A percentile compares a stretch with the other conserved stretches of the same genome.
phyloP scores from a whole-genome alignment of 2,329 filamentous ascomycete genomes.

The Calonectria hawksworthii region DNA sequence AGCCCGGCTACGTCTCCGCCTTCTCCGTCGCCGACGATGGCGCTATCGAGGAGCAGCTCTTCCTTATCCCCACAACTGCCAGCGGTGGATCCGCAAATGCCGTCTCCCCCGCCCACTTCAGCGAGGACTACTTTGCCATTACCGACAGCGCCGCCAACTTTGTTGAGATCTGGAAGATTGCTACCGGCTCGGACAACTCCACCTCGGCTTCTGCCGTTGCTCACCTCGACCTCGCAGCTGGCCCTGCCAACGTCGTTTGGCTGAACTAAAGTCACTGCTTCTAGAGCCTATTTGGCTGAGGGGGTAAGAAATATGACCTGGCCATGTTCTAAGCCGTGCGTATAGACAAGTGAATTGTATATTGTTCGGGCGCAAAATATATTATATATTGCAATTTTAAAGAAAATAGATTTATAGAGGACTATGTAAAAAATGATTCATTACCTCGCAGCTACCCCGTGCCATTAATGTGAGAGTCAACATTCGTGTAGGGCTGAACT shows the following conservation, averaged over 20 bases:
- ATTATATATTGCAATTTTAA: background rate
- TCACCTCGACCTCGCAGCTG: conserved; percentile 1
- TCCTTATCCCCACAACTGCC: conserved; percentile 19
- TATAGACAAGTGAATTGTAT: background rate
- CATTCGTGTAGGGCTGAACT: too few species aligned
- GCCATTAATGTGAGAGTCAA: too few species aligned
- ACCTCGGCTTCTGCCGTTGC: conserved; percentile 7
- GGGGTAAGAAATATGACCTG: background rate
- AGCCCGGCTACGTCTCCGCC: conserved; percentile 9
- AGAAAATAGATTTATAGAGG: background rate
- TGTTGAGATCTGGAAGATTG: conserved; percentile 21
- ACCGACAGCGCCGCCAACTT: conserved; percentile 27
- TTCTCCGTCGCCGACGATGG: conserved; percentile 13
- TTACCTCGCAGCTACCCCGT: background rate
- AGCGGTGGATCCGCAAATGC: conserved; percentile 31
- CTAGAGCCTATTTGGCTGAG: background rate
- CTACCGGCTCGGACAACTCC: background rate
- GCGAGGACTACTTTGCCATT: conserved; percentile 31
- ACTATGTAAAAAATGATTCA: background rate
- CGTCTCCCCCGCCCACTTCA: conserved; percentile 25
- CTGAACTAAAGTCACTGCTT: background rate
- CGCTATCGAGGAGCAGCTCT: conserved; percentile 14
- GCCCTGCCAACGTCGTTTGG: conserved; percentile 23
- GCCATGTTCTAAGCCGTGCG: too few species aligned
- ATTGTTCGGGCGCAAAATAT: background rate